A percentile compares a stretch with the other conserved stretches of the same genome.
Evolutionary conservation across 805 yeast species (phyloP).

Genomic region (Candida methanosorbosa): DNA sequence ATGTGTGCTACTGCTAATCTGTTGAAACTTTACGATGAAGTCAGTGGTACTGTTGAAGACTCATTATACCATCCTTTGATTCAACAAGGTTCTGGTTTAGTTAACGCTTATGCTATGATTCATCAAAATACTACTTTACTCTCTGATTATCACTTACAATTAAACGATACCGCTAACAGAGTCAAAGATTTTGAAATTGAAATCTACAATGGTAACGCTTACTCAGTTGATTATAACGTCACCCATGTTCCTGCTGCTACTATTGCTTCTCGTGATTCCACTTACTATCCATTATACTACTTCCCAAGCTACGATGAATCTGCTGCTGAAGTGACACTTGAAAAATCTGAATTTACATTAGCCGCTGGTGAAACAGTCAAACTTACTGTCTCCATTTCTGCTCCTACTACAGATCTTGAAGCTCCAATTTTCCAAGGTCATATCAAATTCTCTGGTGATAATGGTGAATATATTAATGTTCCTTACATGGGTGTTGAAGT

Average conservation of each 20-base stretch:
- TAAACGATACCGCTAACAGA: slow-evolving; percentile 8
- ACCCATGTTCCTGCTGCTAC: slow-evolving; percentile 4
- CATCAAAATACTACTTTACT: slow-evolving; percentile 6
- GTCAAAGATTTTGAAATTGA: slow-evolving; percentile 6
- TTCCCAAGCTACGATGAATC: slow-evolving; percentile 7
- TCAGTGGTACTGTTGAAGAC: not conserved
- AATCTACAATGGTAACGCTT: slow-evolving; percentile 6
- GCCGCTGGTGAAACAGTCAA: slow-evolving; percentile 5
- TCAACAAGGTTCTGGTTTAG: slow-evolving; percentile 14
- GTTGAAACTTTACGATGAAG: slow-evolving; percentile 1
- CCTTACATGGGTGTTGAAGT: slow-evolving; percentile 10
- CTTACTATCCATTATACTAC: not conserved
- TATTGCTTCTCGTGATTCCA: slow-evolving; percentile 1
- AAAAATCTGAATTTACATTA: slow-evolving; percentile 1
- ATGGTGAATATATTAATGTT: slow-evolving; percentile 7
- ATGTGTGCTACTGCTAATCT: slow-evolving; percentile 3
- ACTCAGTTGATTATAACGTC: slow-evolving; percentile 3
- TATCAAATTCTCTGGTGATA: slow-evolving; percentile 7
- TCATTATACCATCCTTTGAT: slow-evolving; percentile 6
- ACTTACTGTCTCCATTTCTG: slow-evolving; percentile 3
- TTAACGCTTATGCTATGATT: slow-evolving; percentile 8
- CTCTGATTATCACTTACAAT: slow-evolving; percentile 5
- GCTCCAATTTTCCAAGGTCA: slow-evolving; percentile 7
- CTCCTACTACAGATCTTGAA: slow-evolving; percentile 2
- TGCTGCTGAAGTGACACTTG: slow-evolving; percentile 4